These are phyloP conservation scores for Termitomyces bulborhizus DNA, from an alignment of 768 basidiomycete genomes.

Conservation along the genomic window DNA sequence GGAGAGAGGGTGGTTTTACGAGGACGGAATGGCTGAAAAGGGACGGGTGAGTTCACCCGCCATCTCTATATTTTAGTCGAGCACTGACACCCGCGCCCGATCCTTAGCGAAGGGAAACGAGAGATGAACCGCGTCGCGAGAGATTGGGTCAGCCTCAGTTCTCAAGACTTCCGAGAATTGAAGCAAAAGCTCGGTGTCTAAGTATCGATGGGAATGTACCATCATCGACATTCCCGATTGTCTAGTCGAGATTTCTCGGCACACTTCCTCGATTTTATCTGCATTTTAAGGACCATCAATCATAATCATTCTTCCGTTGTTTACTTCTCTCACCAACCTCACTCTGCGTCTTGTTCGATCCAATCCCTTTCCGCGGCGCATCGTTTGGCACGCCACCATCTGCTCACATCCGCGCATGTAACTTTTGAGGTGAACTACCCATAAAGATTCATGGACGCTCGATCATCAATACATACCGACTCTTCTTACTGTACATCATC, in stretches of 20 bases:
- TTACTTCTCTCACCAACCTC: constrained; percentile 2
- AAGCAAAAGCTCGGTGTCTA: constrained; percentile 53
- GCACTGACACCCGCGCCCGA: constrained; percentile 6
- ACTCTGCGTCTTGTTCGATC: constrained; percentile 10
- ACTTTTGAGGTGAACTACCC: constrained; percentile 2
- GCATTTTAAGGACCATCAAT: constrained; percentile 8
- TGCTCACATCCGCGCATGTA: constrained; percentile 12
- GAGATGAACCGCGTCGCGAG: constrained; percentile 47
- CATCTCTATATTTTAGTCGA: constrained; percentile 1
- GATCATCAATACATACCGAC: constrained; percentile 8
- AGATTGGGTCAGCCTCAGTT: constrained; percentile 42
- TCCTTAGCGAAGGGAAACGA: constrained; percentile 43
- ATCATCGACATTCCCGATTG: background rate
- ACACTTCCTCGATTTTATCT: background rate
- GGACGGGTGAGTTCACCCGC: constrained; percentile 35
- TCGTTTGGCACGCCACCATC: constrained; percentile 13
- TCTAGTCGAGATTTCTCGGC: background rate
- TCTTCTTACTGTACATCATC: background rate
- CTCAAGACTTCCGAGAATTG: constrained; percentile 47
- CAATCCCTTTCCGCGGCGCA: constrained; percentile 11
- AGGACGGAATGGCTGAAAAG: constrained; percentile 55
- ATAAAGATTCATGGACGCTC: constrained; percentile 1
- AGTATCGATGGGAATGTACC: constrained; percentile 4
- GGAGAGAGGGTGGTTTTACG: constrained; percentile 46
- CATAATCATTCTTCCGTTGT: constrained; percentile 2